Base-by-base conservation (phyloP, 768 basidiomycete genomes). In the Zangia roseola region DNA sequence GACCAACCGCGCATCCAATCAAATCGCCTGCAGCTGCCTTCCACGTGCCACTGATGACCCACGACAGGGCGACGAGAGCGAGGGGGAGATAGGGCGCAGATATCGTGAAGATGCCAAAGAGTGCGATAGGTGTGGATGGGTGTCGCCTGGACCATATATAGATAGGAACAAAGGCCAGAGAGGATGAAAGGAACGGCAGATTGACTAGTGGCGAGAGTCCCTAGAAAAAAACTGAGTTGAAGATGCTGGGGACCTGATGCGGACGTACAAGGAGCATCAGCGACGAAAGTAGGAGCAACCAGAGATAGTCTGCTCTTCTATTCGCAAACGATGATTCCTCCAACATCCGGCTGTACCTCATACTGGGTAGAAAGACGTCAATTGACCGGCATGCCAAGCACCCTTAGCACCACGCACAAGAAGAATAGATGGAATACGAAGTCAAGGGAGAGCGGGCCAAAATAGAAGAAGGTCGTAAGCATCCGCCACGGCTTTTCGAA, bases 391-490 rank as follows among this genome's bases (percentile, higher is more conserved):
- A 28, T 10, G 2, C 5, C 36, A 13, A 20, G 21, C n/a, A 10
- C 24, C 31, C 16, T 23, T 2, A 16, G 30, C 10, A 19, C 30
- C 10, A 74, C 94, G 68, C 64, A 95, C 95, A 99, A 97, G 78
- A 98, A 99, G 77, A 97, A 97, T 45, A 99, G 78, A 67, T 98
- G 95, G 70, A 98, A 97, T 50, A 95, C 79, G 58, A 97, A 92
- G 68, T 98, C 95, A 19, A 98, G 73, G 5, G 89, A 92, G 62
- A 98, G 82, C 1, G 86, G 81, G 10, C 95, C 97, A 70, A 97
- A 98, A 71, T 94, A 99, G 60, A 94, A 86, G 78, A 98, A 98
- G 10, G 89, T 95, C 24, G 94, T 94, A 35, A 86, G 68, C 39
- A 83, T 78, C 24, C 95, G 80, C 94, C 94, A 97, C 56, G 85